Percentiles rank a stretch among this genome's conserved stretches.
phyloP scores from a whole-genome alignment of 108 stramenopile species.

The Phaeodactylum tricornutum region DNA sequence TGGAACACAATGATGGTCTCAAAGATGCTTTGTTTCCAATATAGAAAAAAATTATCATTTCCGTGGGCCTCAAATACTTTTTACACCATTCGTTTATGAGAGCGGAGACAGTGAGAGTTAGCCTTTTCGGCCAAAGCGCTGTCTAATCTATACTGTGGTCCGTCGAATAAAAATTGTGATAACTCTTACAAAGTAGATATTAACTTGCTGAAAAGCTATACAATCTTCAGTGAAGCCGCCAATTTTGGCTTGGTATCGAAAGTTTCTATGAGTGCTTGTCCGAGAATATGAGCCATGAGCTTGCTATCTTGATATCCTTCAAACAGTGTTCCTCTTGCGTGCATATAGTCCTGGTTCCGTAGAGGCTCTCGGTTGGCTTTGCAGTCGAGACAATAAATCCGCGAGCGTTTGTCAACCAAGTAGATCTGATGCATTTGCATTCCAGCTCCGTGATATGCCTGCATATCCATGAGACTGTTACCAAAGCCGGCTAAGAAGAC shows the following conservation, averaged over 20 bases:
- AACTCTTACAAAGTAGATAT: too few species aligned
- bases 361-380: background rate
- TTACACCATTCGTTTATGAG: too few species aligned
- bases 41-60: too few species aligned
- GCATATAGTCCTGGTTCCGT: background rate
- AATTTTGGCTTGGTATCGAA: background rate
- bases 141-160: too few species aligned
- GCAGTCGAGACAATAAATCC: constrained; percentile 12
- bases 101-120: too few species aligned
- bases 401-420: constrained; percentile 51
- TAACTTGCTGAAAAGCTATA: background rate
- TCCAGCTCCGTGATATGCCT: constrained; percentile 64
- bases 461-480: constrained; percentile 61
- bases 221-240: background rate
- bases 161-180: too few species aligned
- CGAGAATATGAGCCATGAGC: background rate
- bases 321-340: background rate
- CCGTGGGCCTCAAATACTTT: too few species aligned
- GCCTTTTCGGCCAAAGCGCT: too few species aligned
- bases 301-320: background rate
- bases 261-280: too few species aligned
- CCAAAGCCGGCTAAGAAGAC: constrained; percentile 73
- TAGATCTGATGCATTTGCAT: constrained; percentile 58
- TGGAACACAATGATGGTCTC: too few species aligned
- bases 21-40: too few species aligned